Evolutionary conservation across 352 stramenopile genomes (phyloP).

Genomic region (Globisporangium takayamanum): DNA sequence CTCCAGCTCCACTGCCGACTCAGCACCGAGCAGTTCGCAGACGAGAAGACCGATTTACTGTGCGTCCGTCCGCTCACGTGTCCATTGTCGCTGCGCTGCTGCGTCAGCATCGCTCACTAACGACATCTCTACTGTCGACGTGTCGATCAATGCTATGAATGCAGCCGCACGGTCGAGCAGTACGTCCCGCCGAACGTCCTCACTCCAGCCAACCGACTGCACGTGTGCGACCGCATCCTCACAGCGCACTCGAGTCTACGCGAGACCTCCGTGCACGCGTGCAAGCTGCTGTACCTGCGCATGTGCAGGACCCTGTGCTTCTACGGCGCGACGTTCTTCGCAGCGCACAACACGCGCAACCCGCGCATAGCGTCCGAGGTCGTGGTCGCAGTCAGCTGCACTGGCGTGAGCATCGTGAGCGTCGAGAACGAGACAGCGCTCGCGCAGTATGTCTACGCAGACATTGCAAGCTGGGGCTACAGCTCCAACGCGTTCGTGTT

Average conservation of each 20-base stretch:
- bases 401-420: conserved; percentile 56
- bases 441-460: conserved; percentile 52
- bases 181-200: conserved; percentile 35
- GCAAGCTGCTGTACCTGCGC: conserved; percentile 50
- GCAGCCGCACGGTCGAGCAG: conserved; percentile 19
- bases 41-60: not conserved
- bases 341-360: conserved; percentile 43
- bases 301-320: conserved; percentile 53
- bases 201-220: conserved; percentile 32
- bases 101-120: too few relatives aligned
- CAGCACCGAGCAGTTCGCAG: conserved; percentile 17
- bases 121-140: not conserved
- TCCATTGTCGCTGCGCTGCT: not conserved
- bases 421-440: conserved; percentile 52
- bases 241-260: conserved; percentile 25
- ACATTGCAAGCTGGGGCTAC: conserved; percentile 78
- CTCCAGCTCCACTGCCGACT: conserved; percentile 59
- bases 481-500: conserved; percentile 78
- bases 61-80: conserved; percentile 13
- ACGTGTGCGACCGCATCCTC: conserved; percentile 30
- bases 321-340: conserved; percentile 71
- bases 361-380: conserved; percentile 40
- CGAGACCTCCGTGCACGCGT: conserved; percentile 27
- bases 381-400: conserved; percentile 57
- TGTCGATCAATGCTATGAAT: not conserved